Evolutionary conservation across 2,329 filamentous ascomycete genomes (phyloP), one percentile per base, ranked within the genome.

Genomic region (Colletotrichum sp.): DNA sequence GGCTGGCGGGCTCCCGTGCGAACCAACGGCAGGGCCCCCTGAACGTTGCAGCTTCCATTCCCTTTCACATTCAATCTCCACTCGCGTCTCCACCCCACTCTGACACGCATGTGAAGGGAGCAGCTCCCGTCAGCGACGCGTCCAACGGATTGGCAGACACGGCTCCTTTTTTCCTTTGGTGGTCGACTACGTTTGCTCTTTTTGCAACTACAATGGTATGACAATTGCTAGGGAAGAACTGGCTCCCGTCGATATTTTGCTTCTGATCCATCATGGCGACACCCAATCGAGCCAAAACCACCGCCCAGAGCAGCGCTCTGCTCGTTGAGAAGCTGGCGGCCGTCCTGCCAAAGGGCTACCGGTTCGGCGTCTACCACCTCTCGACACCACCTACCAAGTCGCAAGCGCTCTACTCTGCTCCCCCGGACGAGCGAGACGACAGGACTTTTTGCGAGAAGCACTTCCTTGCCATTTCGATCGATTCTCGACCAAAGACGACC

Each of bases 391-490:
- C 96, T 7, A 93, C 92, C 39, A 89, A 89, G 82, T 94, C 93
- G 77, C 90, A 93, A 10, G 90, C 96, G 18, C 91, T 99, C 58
- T 98, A 94, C 86, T 93, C 94, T 43, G 90, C 96, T 39, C 93
- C 95, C 6, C 94, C 95, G 6, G 92, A 93, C 74, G 87, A 91
- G 78, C 90, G 91, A 58, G 90, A 94, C 10, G 94, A 97, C 81
- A 89, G 91, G 78, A 99, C 97, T 0, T 96, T 93, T 80, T 94
- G 95, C 86, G 95, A 98, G 83, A 96, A 91, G 62, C 97, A 99
- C 83, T 98, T 92, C 77, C 86, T 92, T 8, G 86, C 89, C 52
- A 81, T 91, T 27, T 89, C 90, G 6, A 87, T 91, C 75, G 82
- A 86, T 48, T 77, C 65, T 3, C 18, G 72, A 39, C 8, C 78